Evolutionary conservation across 257 asterid genomes (phyloP).

Genomic region (Plantago major): DNA sequence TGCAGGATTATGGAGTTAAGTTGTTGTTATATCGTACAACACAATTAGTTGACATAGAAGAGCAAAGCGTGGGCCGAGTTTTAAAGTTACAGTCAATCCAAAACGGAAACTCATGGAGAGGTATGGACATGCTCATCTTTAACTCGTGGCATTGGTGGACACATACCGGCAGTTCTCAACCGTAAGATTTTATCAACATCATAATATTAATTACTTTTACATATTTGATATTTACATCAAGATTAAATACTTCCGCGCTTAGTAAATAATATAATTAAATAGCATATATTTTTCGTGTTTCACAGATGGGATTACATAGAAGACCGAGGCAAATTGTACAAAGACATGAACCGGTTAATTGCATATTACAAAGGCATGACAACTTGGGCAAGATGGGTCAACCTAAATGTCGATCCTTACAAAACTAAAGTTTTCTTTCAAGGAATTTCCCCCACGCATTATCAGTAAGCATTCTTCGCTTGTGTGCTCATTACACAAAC

Average conservation of each 20-base stretch:
- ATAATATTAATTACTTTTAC: no score
- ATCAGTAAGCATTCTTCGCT: slow-evolving; percentile 39
- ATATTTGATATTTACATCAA: no score
- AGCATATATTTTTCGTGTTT: no score
- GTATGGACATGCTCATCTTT: slow-evolving; percentile 74
- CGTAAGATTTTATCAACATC: slow-evolving; percentile 56
- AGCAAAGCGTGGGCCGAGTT: slow-evolving; percentile 49
- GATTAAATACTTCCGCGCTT: no score
- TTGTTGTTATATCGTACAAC: slow-evolving; percentile 63
- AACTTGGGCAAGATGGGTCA: slow-evolving; percentile 93
- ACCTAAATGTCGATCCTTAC: slow-evolving; percentile 56
- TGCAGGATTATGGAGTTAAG: slow-evolving; percentile 65
- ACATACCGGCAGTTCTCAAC: slow-evolving; percentile 64
- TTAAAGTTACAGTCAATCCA: slow-evolving; percentile 58
- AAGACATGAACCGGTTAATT: slow-evolving; percentile 79
- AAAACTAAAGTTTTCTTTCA: slow-evolving; percentile 80
- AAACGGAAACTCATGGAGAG: slow-evolving; percentile 61
- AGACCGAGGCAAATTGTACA: slow-evolving; percentile 55
- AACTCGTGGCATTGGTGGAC: slow-evolving; percentile 99
- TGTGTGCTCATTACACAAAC: no score
- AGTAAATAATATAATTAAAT: no score
- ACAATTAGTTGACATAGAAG: slow-evolving; percentile 67
- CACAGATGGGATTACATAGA: slow-evolving; percentile 78
- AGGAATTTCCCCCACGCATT: slow-evolving; percentile 87
- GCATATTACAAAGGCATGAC: slow-evolving; percentile 84